Evolutionary conservation across 2,329 filamentous ascomycete species (phyloP).

Genomic region (Hypoxylon sp.): DNA sequence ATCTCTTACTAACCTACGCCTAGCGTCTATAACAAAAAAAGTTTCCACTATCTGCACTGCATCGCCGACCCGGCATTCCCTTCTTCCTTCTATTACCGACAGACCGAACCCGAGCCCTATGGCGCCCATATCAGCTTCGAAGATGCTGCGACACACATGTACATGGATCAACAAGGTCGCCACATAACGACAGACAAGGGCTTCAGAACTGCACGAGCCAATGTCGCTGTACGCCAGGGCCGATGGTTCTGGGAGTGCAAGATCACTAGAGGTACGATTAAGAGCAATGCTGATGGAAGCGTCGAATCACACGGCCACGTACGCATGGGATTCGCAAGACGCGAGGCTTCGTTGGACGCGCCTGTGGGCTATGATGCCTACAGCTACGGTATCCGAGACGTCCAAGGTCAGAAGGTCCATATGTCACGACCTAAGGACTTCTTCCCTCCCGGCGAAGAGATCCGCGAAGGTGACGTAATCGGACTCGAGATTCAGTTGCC

Average conservation of each 20-base stretch:
- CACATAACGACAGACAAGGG: conserved; percentile 92
- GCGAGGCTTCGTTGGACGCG: conserved; percentile 85
- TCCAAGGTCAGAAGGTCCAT: conserved; percentile 90
- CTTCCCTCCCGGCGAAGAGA: conserved; percentile 81
- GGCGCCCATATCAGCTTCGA: conserved; percentile 91
- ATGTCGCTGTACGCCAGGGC: conserved; percentile 90
- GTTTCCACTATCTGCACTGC: conserved; percentile 90
- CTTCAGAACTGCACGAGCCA: conserved; percentile 90
- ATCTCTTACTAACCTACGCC: conserved; percentile 16
- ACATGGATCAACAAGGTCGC: conserved; percentile 81
- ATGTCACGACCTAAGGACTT: conserved; percentile 95
- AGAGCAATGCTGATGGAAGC: conserved; percentile 60
- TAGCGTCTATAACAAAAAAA: conserved; percentile 75
- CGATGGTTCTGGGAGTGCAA: conserved; percentile 96
- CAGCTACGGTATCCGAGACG: conserved; percentile 93
- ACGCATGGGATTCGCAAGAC: conserved; percentile 86
- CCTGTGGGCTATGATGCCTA: conserved; percentile 92
- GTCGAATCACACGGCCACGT: conserved; percentile 73
- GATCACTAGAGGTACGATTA: conserved; percentile 81
- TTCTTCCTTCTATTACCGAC: conserved; percentile 88
- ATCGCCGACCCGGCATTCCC: conserved; percentile 91
- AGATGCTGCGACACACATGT: conserved; percentile 88
- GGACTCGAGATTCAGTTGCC: conserved; percentile 91
- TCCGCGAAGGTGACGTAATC: conserved; percentile 92
- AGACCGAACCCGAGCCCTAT: conserved; percentile 88